A percentile compares a stretch with the other conserved stretches of the same genome.
Conservation (phyloP, 2,329 filamentous ascomycete species). For the Alternaria angustiovoidea region DNA sequence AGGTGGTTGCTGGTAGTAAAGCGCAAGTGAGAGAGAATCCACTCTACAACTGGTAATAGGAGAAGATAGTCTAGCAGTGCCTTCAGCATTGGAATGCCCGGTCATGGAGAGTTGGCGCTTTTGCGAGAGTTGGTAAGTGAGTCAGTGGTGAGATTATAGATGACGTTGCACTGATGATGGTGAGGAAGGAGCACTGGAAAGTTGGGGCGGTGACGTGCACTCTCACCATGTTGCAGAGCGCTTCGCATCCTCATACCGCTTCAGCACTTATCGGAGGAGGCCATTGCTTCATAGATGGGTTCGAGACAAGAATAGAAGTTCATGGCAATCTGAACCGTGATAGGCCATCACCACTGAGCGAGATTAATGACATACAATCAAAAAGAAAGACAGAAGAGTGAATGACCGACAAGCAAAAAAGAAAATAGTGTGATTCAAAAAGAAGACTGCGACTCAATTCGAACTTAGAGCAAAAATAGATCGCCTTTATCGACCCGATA, state of each 20-base stretch:
- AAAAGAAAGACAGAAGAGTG: background rate
- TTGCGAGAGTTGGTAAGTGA: background rate
- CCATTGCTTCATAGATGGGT: accelerated
- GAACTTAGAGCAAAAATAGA: no score
- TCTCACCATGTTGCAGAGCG: background rate
- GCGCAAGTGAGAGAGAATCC: conserved; percentile 2
- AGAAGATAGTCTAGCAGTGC: background rate
- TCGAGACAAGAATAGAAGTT: background rate
- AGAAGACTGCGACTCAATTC: background rate
- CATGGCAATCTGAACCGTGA: background rate
- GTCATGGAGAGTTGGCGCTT: background rate
- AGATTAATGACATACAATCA: background rate
- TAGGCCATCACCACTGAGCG: background rate
- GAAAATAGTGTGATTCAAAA: background rate
- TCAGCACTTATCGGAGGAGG: background rate
- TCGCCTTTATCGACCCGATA: no score
- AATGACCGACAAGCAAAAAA: background rate
- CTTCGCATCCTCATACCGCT: background rate
- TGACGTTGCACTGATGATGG: background rate
- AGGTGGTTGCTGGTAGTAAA: background rate
- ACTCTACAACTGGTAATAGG: background rate
- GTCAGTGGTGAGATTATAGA: background rate
- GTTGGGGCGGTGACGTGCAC: background rate
- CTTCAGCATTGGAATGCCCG: background rate
- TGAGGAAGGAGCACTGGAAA: background rate